Percentiles rank a stretch among this genome's conserved stretches.
Conservation (phyloP, 192 early-diverging fungal species). For the Coemansia sp. region DNA sequence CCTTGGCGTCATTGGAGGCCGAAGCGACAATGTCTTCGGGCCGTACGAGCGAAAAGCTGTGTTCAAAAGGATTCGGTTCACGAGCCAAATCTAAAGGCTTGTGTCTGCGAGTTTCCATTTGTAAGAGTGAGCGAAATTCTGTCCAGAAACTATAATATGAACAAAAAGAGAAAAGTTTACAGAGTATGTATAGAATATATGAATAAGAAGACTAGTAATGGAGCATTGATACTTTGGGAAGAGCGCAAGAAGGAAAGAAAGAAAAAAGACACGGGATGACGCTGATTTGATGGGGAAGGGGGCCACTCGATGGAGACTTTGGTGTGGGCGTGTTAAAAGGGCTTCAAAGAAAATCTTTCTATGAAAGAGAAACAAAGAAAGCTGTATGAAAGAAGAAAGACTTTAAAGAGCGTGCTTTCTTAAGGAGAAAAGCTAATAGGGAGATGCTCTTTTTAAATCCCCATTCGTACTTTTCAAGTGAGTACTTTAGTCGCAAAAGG, state of each 20-base stretch:
- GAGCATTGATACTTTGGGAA: not conserved
- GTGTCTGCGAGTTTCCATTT: slow-evolving; percentile 36
- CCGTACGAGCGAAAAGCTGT: slow-evolving; percentile 63
- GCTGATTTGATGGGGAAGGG: too few relatives aligned
- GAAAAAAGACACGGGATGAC: not conserved
- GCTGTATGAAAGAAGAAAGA: too few relatives aligned
- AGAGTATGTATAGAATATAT: not conserved
- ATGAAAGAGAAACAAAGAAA: too few relatives aligned
- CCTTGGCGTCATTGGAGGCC: not conserved
- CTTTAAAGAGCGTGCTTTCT: too few relatives aligned
- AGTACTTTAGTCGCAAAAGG: not conserved
- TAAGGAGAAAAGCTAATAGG: too few relatives aligned
- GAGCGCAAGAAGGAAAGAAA: not conserved
- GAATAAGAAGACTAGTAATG: not conserved
- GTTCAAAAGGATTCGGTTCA: slow-evolving; percentile 89
- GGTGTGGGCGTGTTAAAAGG: not conserved
- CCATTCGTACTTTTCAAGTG: too few relatives aligned
- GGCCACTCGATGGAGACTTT: too few relatives aligned
- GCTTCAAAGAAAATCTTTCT: too few relatives aligned
- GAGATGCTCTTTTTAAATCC: too few relatives aligned
- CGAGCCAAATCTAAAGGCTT: slow-evolving; percentile 64
- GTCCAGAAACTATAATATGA: not conserved
- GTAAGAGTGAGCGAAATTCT: too few relatives aligned
- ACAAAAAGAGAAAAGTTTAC: slow-evolving; percentile 6
- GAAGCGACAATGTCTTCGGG: slow-evolving; percentile 7